Percentiles rank a stretch among this genome's conserved stretches.
Conservation (phyloP, 2,329 filamentous ascomycete species). For the Xylaria digitata region DNA sequence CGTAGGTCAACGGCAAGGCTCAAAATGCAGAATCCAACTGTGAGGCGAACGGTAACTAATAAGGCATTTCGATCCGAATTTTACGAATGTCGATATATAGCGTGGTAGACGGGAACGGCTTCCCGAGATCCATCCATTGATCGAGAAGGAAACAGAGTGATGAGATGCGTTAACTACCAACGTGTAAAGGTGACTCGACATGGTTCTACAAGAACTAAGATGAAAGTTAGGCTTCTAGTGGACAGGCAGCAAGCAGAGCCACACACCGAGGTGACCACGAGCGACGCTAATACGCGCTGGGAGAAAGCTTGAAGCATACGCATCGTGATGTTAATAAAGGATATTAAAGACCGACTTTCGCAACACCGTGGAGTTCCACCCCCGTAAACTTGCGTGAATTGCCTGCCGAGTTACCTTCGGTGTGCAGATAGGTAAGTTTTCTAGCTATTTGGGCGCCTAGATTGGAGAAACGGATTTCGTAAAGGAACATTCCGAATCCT, state of each 20-base stretch:
- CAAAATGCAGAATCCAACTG: slow-evolving; percentile 30
- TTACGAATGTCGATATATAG: slow-evolving; percentile 11
- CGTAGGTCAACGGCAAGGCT: slow-evolving; percentile 30
- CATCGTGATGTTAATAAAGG: slow-evolving; percentile 4
- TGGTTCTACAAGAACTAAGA: slow-evolving; percentile 30
- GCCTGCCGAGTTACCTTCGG: slow-evolving; percentile 34
- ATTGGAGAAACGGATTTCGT: slow-evolving; percentile 5
- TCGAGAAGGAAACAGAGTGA: slow-evolving; percentile 3
- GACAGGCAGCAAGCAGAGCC: slow-evolving; percentile 34
- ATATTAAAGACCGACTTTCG: slow-evolving; percentile 15
- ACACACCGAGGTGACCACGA: slow-evolving; percentile 25
- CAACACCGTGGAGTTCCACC: slow-evolving; percentile 16
- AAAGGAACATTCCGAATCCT: slow-evolving; percentile 3
- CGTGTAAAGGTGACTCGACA: slow-evolving; percentile 10
- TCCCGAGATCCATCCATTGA: slow-evolving; percentile 27
- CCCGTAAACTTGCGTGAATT: slow-evolving; percentile 20
- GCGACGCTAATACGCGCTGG: slow-evolving; percentile 21
- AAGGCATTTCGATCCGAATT: slow-evolving; percentile 7
- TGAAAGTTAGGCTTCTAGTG: slow-evolving; percentile 22
- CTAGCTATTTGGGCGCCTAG: slow-evolving; percentile 6
- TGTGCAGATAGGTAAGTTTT: slow-evolving; percentile 23
- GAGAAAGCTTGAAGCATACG: slow-evolving; percentile 17
- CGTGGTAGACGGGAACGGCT: slow-evolving; percentile 28
- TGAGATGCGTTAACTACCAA: slow-evolving; percentile 22
- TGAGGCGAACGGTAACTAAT: slow-evolving; percentile 36